Evolutionary conservation across 768 basidiomycete species (phyloP).

Genomic region (Hemileccinum rubropunctum): DNA sequence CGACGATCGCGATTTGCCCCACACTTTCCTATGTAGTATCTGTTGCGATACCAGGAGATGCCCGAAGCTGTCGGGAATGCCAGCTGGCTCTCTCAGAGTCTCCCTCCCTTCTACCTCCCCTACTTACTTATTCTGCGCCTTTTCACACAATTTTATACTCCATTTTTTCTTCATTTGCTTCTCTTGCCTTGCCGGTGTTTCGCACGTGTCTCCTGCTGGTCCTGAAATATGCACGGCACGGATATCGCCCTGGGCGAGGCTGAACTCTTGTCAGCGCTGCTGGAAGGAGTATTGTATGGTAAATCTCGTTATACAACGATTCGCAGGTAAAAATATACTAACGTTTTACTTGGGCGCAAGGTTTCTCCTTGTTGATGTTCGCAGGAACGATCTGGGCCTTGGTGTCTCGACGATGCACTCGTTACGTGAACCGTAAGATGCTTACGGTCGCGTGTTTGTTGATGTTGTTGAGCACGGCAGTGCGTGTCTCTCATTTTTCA

Average conservation of each 20-base stretch:
- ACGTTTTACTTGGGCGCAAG: conserved; percentile 7
- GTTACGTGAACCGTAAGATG: conserved; percentile 20
- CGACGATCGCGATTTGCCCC: no score
- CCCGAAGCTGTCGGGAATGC: no score
- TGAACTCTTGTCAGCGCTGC: conserved; percentile 16
- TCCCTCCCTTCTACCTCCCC: no score
- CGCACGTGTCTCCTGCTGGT: background rate
- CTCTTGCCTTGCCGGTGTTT: background rate
- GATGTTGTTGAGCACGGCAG: conserved; percentile 30
- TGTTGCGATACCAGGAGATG: no score
- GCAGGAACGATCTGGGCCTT: conserved; percentile 28
- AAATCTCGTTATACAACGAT: background rate
- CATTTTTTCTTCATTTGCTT: background rate
- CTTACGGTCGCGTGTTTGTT: conserved; percentile 24
- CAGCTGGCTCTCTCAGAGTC: no score
- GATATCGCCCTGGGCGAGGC: conserved; percentile 19
- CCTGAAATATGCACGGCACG: background rate
- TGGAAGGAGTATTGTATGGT: conserved; percentile 24
- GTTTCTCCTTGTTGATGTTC: conserved; percentile 37
- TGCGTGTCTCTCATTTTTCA: conserved; percentile 6
- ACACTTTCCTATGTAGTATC: no score
- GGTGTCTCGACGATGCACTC: background rate
- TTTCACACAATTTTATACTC: background rate
- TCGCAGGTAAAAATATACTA: background rate
- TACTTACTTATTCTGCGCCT: no score